Conservation (phyloP, 306 rosid species). For the Corylus heterophylla region DNA sequence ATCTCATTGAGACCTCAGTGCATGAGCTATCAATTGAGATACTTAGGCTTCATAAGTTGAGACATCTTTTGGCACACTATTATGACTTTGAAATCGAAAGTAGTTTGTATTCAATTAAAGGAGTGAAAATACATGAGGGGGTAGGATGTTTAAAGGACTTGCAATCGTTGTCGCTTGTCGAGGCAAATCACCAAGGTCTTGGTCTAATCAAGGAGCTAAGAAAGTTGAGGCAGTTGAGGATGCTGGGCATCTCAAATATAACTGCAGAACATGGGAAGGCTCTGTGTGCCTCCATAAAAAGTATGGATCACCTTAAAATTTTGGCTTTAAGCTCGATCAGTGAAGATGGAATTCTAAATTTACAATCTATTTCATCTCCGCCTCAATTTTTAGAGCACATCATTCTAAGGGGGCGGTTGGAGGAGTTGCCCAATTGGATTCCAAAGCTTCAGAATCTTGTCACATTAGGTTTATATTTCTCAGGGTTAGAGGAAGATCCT, state of each 20-base stretch:
- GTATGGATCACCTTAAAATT: conserved; percentile 17
- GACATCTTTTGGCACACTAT: conserved; percentile 15
- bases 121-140: conserved; percentile 10
- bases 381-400: conserved; percentile 8
- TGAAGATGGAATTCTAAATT: conserved; percentile 20
- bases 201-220: neutral
- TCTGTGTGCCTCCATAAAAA: neutral
- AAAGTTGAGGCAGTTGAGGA: conserved; percentile 9
- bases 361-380: conserved; percentile 13
- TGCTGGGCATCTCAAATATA: neutral
- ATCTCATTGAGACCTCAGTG: neutral
- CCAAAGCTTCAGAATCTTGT: conserved; percentile 10
- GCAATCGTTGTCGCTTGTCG: neutral
- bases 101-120: neutral
- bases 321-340: neutral
- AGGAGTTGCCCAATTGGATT: conserved; percentile 24
- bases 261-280: neutral
- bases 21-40: neutral
- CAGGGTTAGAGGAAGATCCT: conserved; percentile 8
- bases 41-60: neutral
- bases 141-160: conserved; percentile 10
- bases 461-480: neutral
- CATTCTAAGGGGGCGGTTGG: conserved; percentile 7
- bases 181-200: conserved; percentile 1
- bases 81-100: neutral